These are phyloP conservation scores for Arctostaphylos glauca DNA, from an alignment of 148 eudicot species.

Conservation along the genomic window DNA sequence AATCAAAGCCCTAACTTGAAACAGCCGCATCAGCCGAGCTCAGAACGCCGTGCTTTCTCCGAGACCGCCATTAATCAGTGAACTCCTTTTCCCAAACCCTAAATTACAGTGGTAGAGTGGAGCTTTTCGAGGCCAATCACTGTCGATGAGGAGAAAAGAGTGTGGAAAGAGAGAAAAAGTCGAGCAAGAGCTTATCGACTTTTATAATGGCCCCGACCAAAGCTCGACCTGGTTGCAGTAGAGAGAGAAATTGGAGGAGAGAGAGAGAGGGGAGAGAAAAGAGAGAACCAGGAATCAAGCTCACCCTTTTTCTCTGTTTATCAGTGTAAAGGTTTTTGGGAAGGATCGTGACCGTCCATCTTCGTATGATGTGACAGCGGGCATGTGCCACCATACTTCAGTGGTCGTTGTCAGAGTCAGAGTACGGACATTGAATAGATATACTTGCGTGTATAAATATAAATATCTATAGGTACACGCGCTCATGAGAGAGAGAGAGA, in stretches of 20 bases:
- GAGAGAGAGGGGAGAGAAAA: not conserved
- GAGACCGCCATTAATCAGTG: conserved; percentile 20
- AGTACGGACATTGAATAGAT: conserved; percentile 56
- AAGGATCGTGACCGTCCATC: conserved; percentile 45
- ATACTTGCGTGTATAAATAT: not conserved
- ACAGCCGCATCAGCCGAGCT: conserved; percentile 24
- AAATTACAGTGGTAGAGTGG: not conserved
- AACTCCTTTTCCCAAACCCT: not conserved
- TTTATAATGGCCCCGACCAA: conserved; percentile 37
- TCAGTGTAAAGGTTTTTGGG: conserved; percentile 27
- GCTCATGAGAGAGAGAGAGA: not conserved
- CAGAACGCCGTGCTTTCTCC: conserved; percentile 19
- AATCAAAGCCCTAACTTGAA: conserved; percentile 6
- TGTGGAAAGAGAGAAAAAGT: not conserved
- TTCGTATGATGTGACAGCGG: conserved; percentile 63
- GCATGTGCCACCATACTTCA: conserved; percentile 99
- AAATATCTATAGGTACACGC: not conserved
- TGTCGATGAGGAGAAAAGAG: conserved; percentile 6
- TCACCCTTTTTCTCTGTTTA: conserved; percentile 16
- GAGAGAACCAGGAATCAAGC: conserved; percentile 2
- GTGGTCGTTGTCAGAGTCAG: conserved; percentile 84
- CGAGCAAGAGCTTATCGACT: not conserved
- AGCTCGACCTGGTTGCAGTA: conserved; percentile 38
- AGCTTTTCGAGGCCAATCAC: conserved; percentile 22
- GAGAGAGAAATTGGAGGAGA: conserved; percentile 25